Base-by-base conservation (phyloP, 164 flowering plant species). In the Kingdonia uniflora region DNA sequence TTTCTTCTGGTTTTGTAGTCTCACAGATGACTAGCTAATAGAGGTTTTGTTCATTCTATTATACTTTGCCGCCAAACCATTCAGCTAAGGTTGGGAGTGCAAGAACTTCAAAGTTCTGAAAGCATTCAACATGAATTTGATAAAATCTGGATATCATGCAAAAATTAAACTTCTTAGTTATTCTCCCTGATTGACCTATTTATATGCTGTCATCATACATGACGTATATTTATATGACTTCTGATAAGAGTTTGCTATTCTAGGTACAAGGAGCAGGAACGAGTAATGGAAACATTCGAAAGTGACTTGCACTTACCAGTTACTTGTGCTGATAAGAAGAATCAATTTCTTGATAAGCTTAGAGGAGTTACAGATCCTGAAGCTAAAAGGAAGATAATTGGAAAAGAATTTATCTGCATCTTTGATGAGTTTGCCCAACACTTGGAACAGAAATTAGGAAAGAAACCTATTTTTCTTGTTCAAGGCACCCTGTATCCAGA, bases 401-500 rank as follows among this genome's bases (percentile, higher is more conserved):
- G 99, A 29, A 79, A 59, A 67, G 99, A 94, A 58, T 94, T 94
- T 62, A 94, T 94, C 42, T 10, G 46, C 57, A 71, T 81, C 5
- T 94, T 94, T 66, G 99, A 94, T 71, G 71, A 60, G 22, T 94
- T 89, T 75, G 87, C 79, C 33, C 79, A 76, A 20, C 80, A 81
- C 1, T 70, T 94, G 76, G 91, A 85, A 75, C 57, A 64, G 2
- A 73, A 77, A 59, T 13, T 81, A 12, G 96, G 95, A 17, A 82
- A 56, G 41, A 83, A 66, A 54, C 92, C 99, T 45, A 59, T 49
- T 51, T 94, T 73, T 69, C 67, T 89, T 69, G 99, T 94, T 60
- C 99, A 94, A 74, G 97, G 99, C 54, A 94, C 99, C 17, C 60
- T 94, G 56, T 89, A 94, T 62, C 99, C 99, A 10, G 99, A 94